phyloP scores from a whole-genome alignment of 2,329 filamentous ascomycete genomes.

The Cylindrodendrum hubeiense region DNA sequence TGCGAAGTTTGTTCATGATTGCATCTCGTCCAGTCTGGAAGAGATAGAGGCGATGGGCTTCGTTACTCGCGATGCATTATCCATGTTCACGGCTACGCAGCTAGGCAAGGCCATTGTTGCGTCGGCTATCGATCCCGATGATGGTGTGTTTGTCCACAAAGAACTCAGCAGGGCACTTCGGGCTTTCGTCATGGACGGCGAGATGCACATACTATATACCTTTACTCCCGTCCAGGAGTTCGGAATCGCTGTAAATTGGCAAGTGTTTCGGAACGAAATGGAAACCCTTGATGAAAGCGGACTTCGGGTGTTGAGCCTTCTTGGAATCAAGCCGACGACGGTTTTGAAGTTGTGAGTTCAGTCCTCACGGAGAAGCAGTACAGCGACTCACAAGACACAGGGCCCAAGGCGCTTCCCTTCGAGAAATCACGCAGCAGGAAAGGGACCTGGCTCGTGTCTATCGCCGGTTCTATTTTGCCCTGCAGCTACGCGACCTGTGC shows the following conservation, averaged over 20 bases:
- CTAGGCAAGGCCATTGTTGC: constrained; percentile 79
- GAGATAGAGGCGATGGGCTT: constrained; percentile 69
- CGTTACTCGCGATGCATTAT: constrained; percentile 62
- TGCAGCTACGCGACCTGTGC: constrained; percentile 83
- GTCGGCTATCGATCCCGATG: constrained; percentile 79
- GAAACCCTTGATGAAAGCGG: constrained; percentile 79
- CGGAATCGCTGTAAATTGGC: constrained; percentile 74
- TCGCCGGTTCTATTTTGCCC: constrained; percentile 78
- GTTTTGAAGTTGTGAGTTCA: constrained; percentile 73
- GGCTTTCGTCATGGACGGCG: constrained; percentile 84
- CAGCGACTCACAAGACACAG: constrained; percentile 54
- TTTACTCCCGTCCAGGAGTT: constrained; percentile 79
- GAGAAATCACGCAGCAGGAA: constrained; percentile 72
- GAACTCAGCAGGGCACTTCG: constrained; percentile 76
- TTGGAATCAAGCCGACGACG: constrained; percentile 76
- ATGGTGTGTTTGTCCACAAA: constrained; percentile 78
- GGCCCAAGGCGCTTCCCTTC: constrained; percentile 74
- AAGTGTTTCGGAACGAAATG: constrained; percentile 77
- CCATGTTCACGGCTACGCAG: constrained; percentile 70
- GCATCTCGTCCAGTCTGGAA: constrained; percentile 69
- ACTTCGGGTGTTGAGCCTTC: constrained; percentile 74
- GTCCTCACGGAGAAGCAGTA: neutral
- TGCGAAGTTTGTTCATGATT: constrained; percentile 60
- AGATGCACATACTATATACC: constrained; percentile 83
- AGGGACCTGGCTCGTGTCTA: constrained; percentile 73